phyloP scores from a whole-genome alignment of 208 protist genomes.

The Trypanosoma melophagium region DNA sequence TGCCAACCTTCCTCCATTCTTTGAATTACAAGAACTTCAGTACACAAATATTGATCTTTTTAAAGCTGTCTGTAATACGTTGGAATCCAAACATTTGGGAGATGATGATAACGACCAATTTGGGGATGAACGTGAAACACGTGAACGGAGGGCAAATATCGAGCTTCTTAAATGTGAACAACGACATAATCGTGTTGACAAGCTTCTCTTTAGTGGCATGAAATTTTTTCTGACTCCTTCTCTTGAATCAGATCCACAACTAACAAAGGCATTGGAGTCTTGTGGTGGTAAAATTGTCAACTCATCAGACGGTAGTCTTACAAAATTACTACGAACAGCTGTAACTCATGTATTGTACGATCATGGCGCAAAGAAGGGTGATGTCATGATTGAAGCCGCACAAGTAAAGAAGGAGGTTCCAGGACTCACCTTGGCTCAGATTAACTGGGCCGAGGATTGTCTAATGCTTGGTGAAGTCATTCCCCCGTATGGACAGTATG shows the following conservation, averaged over 20 bases:
- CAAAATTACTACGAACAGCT: conserved; percentile 39
- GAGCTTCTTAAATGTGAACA: conserved; percentile 65
- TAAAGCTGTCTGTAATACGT: conserved; percentile 50
- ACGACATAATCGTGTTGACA: conserved; percentile 62
- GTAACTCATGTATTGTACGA: conserved; percentile 83
- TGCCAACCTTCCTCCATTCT: conserved; percentile 62
- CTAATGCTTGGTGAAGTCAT: conserved; percentile 79
- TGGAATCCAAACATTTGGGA: background rate
- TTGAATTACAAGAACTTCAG: conserved; percentile 48
- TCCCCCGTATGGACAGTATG: conserved; percentile 72
- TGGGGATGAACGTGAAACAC: conserved; percentile 36
- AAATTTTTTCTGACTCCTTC: conserved; percentile 53
- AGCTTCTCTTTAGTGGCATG: conserved; percentile 78
- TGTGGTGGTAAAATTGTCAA: conserved; percentile 68
- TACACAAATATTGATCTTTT: conserved; percentile 73
- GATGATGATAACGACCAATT: conserved; percentile 55
- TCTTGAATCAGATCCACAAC: conserved; percentile 35
- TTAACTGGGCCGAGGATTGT: conserved; percentile 85
- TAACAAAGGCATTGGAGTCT: conserved; percentile 43
- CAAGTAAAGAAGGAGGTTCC: conserved; percentile 40
- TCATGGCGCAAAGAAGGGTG: conserved; percentile 75
- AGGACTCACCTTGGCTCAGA: conserved; percentile 63
- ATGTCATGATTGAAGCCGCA: conserved; percentile 67
- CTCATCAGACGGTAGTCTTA: conserved; percentile 29
- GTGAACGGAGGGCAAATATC: conserved; percentile 41